These are phyloP conservation scores for Calonectria hongkongensis DNA, from an alignment of 2,329 filamentous ascomycete species.

Conservation along the genomic window DNA sequence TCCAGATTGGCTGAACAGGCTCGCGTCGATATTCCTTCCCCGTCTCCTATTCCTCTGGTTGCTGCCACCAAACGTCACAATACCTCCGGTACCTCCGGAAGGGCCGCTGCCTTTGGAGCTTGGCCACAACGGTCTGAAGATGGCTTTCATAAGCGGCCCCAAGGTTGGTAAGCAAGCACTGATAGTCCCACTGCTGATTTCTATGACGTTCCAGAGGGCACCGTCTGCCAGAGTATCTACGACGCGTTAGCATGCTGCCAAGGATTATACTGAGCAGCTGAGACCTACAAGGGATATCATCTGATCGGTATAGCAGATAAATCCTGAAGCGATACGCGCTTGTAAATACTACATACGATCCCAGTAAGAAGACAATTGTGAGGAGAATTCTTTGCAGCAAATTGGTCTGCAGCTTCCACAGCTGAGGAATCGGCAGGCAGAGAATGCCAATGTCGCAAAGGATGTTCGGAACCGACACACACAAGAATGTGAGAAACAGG, in stretches of 20 bases:
- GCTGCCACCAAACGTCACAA: constrained; percentile 2
- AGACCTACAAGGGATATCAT: constrained; percentile 18
- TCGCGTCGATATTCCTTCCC: constrained; percentile 6
- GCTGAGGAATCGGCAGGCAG: background rate
- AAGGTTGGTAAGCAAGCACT: constrained; percentile 9
- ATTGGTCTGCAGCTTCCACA: constrained; percentile 16
- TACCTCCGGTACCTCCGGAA: background rate
- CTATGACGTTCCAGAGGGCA: constrained; percentile 5
- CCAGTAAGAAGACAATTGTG: background rate
- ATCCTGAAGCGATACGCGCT: constrained; percentile 20
- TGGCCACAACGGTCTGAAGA: constrained; percentile 9
- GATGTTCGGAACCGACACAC: constrained; percentile 6
- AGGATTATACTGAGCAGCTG: background rate
- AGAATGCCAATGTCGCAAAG: constrained; percentile 15
- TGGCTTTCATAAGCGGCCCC: background rate
- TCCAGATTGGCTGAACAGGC: constrained; percentile 1
- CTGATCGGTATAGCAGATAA: background rate
- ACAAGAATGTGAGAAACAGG: constrained; percentile 7
- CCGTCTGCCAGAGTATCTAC: background rate
- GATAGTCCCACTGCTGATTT: constrained; percentile 18
- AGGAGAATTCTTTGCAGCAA: background rate
- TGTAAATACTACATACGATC: constrained; percentile 9
- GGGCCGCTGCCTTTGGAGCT: constrained; percentile 4
- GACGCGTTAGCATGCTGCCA: background rate
- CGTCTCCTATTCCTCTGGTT: background rate